A percentile compares a stretch with the other conserved stretches of the same genome.
Evolutionary conservation across 148 eudicot genomes (phyloP).

Genomic region (Dysphania ambrosioides): DNA sequence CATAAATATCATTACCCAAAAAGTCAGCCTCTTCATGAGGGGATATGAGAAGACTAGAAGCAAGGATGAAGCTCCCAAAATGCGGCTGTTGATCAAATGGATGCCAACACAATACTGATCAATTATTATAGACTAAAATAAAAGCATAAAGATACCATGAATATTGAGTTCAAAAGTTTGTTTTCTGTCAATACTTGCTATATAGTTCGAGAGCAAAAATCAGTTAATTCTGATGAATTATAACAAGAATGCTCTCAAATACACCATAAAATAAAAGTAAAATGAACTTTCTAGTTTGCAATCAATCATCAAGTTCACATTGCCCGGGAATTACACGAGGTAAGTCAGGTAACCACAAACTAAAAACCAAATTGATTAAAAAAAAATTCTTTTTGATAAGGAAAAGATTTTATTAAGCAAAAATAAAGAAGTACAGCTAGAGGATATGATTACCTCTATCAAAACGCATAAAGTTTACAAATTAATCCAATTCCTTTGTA

Average conservation of each 20-base stretch:
- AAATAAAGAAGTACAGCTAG: too few relatives aligned
- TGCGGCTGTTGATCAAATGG: slow-evolving; percentile 43
- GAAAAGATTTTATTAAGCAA: too few relatives aligned
- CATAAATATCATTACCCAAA: slow-evolving; percentile 61
- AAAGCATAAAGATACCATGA: background rate
- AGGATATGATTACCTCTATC: too few relatives aligned
- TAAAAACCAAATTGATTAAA: background rate
- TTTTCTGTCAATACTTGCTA: background rate
- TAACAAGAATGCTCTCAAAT: background rate
- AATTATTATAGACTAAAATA: background rate
- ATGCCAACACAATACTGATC: background rate
- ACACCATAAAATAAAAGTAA: background rate
- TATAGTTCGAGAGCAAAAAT: background rate
- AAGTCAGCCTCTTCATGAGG: slow-evolving; percentile 94
- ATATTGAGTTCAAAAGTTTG: background rate
- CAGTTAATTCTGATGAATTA: background rate
- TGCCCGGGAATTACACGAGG: background rate
- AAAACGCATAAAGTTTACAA: too few relatives aligned
- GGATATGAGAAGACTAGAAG: slow-evolving; percentile 90
- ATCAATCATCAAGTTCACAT: background rate
- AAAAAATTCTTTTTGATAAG: too few relatives aligned
- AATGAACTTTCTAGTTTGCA: background rate
- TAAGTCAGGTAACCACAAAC: background rate
- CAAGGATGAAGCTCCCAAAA: slow-evolving; percentile 94
- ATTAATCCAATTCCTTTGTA: too few relatives aligned